phyloP scores from a whole-genome alignment of 2,329 filamentous ascomycete species.

The Monilinia fructicola region DNA sequence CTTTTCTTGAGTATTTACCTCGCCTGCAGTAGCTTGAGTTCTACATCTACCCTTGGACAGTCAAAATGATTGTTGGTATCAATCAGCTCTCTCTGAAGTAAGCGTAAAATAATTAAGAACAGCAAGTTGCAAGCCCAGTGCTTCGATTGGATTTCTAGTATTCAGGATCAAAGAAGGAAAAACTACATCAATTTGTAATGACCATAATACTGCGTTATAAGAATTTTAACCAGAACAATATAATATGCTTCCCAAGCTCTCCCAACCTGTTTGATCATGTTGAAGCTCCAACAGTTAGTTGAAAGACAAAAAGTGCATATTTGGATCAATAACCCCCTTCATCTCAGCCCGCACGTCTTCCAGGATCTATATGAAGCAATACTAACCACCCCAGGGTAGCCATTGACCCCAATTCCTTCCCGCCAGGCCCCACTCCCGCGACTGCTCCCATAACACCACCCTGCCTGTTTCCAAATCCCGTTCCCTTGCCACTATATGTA shows the following conservation, averaged over 20 bases:
- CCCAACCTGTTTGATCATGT: background rate
- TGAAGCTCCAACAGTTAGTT: background rate
- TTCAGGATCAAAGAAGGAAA: background rate
- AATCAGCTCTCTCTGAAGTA: too few relatives aligned
- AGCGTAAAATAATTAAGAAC: too few relatives aligned
- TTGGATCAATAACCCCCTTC: background rate
- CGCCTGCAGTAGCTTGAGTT: too few relatives aligned
- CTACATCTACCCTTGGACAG: too few relatives aligned
- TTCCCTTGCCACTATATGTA: conserved; percentile 25
- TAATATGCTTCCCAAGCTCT: background rate
- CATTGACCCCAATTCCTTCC: conserved; percentile 22
- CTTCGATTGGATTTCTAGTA: background rate
- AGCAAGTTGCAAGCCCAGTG: too few relatives aligned
- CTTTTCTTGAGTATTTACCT: too few relatives aligned
- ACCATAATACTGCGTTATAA: background rate
- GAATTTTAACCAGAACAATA: background rate
- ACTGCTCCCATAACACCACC: conserved; percentile 13
- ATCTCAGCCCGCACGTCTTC: too few relatives aligned
- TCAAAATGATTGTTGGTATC: too few relatives aligned
- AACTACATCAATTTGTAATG: background rate
- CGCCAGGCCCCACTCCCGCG: conserved; percentile 11
- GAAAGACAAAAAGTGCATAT: background rate
- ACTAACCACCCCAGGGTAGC: conserved; percentile 12
- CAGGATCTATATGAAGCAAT: background rate
- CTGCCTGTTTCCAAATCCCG: background rate